These are phyloP conservation scores for Thamnidium elegans DNA, from an alignment of 192 early-diverging fungal species.

Conservation along the genomic window DNA sequence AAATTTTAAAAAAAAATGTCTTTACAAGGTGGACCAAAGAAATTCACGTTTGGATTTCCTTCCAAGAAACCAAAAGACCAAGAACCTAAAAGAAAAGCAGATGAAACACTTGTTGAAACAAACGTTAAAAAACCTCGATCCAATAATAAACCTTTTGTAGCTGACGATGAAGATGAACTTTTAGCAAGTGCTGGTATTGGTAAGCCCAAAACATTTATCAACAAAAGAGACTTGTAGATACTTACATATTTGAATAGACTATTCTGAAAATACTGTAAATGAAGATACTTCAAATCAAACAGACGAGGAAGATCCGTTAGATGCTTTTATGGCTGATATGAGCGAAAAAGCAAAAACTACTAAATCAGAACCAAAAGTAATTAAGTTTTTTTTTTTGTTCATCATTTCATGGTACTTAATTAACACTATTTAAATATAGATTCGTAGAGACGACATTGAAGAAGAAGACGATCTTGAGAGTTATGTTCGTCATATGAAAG, in stretches of 20 bases:
- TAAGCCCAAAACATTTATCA: constrained; percentile 6
- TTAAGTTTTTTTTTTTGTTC: neutral
- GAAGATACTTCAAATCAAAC: constrained; percentile 24
- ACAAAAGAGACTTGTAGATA: too few species aligned
- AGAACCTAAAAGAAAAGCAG: neutral
- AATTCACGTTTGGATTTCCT: constrained; percentile 27
- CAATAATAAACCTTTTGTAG: neutral
- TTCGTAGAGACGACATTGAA: constrained; percentile 63
- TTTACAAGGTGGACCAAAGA: constrained; percentile 13
- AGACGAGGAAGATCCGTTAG: constrained; percentile 72
- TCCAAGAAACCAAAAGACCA: constrained; percentile 7
- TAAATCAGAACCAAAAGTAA: constrained; percentile 44
- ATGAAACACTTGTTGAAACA: neutral
- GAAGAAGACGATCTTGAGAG: constrained; percentile 76
- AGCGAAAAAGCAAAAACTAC: constrained; percentile 48
- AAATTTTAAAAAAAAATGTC: too few species aligned
- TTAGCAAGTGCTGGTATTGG: constrained; percentile 38
- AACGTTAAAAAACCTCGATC: neutral
- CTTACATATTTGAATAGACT: neutral
- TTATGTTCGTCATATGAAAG: constrained; percentile 74
- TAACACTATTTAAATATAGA: constrained; percentile 20
- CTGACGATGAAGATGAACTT: constrained; percentile 36
- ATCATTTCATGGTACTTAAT: too few species aligned
- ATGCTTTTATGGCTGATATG: constrained; percentile 82
- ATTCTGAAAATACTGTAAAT: neutral